phyloP scores from a whole-genome alignment of 2,329 filamentous ascomycete species.

The Chaetothyriales sp. region DNA sequence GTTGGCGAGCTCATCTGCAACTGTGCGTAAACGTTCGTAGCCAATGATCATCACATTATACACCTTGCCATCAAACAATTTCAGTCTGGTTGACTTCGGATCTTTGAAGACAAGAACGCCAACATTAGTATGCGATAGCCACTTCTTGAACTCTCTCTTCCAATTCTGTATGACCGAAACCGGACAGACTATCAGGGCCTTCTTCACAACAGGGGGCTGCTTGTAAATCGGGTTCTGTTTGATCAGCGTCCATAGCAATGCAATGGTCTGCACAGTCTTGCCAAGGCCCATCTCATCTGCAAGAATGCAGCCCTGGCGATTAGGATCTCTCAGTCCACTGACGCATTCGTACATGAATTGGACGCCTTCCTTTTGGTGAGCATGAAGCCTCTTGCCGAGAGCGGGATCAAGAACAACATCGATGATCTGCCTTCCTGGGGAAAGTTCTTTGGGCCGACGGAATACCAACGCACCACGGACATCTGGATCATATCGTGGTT shows the following conservation, averaged over 20 bases:
- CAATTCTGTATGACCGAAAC: slow-evolving; percentile 59
- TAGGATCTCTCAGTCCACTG: slow-evolving; percentile 53
- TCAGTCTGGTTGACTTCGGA: slow-evolving; percentile 43
- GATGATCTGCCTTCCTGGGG: slow-evolving; percentile 49
- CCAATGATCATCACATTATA: slow-evolving; percentile 61
- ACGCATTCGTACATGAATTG: slow-evolving; percentile 61
- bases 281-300: slow-evolving; percentile 65
- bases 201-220: slow-evolving; percentile 47
- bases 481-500: slow-evolving; percentile 50
- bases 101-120: slow-evolving; percentile 52
- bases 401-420: slow-evolving; percentile 60
- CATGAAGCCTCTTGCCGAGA: slow-evolving; percentile 45
- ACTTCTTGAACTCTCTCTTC: slow-evolving; percentile 58
- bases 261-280: slow-evolving; percentile 59
- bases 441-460: slow-evolving; percentile 41
- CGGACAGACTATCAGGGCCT: slow-evolving; percentile 58
- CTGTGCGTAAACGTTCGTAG: slow-evolving; percentile 52
- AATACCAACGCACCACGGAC: slow-evolving; percentile 49
- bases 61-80: slow-evolving; percentile 53
- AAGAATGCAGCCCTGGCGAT: slow-evolving; percentile 54
- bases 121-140: slow-evolving; percentile 55
- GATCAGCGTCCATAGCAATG: slow-evolving; percentile 54
- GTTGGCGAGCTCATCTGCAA: slow-evolving; percentile 50
- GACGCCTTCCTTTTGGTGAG: slow-evolving; percentile 55
- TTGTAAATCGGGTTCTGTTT: slow-evolving; percentile 53